A percentile compares a stretch with the other conserved stretches of the same genome.
phyloP scores from a whole-genome alignment of 2,329 filamentous ascomycete species.

The Calonectria pseudoreteaudii region DNA sequence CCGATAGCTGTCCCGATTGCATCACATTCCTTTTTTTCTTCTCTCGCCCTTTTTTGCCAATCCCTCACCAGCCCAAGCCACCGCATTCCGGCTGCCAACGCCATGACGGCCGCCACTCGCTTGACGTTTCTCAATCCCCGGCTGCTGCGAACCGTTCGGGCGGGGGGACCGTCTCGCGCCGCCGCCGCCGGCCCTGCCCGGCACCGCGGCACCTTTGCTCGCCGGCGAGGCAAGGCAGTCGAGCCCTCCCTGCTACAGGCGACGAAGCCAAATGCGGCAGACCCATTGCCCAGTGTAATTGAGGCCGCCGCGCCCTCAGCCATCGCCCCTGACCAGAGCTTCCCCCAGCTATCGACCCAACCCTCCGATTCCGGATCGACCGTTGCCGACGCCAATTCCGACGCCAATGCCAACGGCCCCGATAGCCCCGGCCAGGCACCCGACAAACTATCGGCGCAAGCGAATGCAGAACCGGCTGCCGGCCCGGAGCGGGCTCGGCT shows the following conservation, averaged over 20 bases:
- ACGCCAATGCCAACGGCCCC: slow-evolving; percentile 4
- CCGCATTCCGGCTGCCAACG: slow-evolving; percentile 23
- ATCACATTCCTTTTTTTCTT: not conserved
- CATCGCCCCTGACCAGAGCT: not conserved
- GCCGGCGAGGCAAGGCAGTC: slow-evolving; percentile 71
- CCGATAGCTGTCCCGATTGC: slow-evolving; percentile 27
- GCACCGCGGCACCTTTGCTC: slow-evolving; percentile 60
- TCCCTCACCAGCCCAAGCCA: slow-evolving; percentile 7
- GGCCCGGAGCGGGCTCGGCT: slow-evolving; percentile 43
- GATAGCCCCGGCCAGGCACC: not conserved
- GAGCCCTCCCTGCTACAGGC: slow-evolving; percentile 58
- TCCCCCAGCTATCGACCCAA: slow-evolving; percentile 21
- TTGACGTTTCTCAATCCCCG: slow-evolving; percentile 78
- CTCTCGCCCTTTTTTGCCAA: not conserved
- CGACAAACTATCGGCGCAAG: not conserved
- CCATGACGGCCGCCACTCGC: slow-evolving; percentile 73
- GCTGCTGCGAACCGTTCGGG: slow-evolving; percentile 65
- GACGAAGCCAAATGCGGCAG: slow-evolving; percentile 32
- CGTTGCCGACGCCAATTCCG: not conserved
- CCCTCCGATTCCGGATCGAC: slow-evolving; percentile 17
- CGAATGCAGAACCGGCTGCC: slow-evolving; percentile 21
- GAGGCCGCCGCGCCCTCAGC: slow-evolving; percentile 25
- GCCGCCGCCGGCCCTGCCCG: slow-evolving; percentile 56
- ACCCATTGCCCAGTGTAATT: slow-evolving; percentile 30
- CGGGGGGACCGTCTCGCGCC: slow-evolving; percentile 48